Percentiles rank a stretch among this genome's conserved stretches.
These are phyloP conservation scores for Raphanus hybrid DNA, from an alignment of 441 rosid genomes.

Conservation along the genomic window DNA sequence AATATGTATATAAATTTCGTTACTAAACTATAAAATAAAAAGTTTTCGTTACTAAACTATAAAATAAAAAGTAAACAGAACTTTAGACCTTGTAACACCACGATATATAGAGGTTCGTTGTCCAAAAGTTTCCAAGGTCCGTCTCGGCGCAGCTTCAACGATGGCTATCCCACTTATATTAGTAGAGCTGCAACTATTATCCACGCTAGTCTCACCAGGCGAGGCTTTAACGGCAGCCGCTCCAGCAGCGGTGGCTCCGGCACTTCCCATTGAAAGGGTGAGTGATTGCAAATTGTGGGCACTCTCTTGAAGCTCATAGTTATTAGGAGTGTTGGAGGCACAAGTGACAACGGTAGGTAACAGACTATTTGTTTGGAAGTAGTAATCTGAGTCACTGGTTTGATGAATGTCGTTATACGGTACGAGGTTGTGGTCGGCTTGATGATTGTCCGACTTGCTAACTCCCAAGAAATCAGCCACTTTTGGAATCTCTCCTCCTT, in stretches of 20 bases:
- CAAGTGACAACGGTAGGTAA: slow-evolving; percentile 50
- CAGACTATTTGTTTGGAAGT: slow-evolving; percentile 54
- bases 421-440: slow-evolving; percentile 54
- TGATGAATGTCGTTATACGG: slow-evolving; percentile 67
- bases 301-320: slow-evolving; percentile 71
- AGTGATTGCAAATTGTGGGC: slow-evolving; percentile 72
- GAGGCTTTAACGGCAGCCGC: slow-evolving; percentile 47
- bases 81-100: slow-evolving; percentile 84
- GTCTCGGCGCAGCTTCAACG: slow-evolving; percentile 72
- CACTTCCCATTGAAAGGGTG: slow-evolving; percentile 87
- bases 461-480: slow-evolving; percentile 97
- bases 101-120: slow-evolving; percentile 87
- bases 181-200: slow-evolving; percentile 50
- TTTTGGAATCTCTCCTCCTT: slow-evolving; percentile 72
- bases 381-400: slow-evolving; percentile 57
- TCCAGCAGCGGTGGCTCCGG: slow-evolving; percentile 24
- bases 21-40: neutral
- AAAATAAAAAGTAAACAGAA: neutral
- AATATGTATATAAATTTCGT: neutral
- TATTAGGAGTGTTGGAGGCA: slow-evolving; percentile 46
- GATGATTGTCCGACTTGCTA: slow-evolving; percentile 70
- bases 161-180: slow-evolving; percentile 40
- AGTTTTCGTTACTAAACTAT: neutral
- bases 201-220: slow-evolving; percentile 59
- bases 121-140: slow-evolving; percentile 44